Evolutionary conservation across 345 rosid genomes (phyloP).

Genomic region (Bruguiera sexangula): DNA sequence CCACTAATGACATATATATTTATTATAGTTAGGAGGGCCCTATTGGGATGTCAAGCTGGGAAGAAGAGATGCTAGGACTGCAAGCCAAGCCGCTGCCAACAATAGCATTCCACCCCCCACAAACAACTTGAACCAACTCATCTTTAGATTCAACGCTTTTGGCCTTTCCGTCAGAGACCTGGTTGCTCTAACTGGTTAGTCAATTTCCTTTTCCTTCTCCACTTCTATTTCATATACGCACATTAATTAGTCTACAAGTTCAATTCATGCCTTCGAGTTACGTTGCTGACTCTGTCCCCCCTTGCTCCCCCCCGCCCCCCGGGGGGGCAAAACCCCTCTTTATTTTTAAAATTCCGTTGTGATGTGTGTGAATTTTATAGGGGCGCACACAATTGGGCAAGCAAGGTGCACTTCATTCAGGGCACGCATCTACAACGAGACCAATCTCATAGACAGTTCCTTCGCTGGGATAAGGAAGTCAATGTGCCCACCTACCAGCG

Average conservation of each 20-base stretch:
- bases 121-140: conserved; percentile 51
- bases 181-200: conserved; percentile 76
- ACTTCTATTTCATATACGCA: neutral
- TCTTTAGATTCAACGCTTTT: conserved; percentile 48
- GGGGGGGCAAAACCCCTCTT: too few relatives aligned
- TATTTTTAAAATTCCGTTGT: too few relatives aligned
- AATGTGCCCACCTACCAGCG: conserved; percentile 30
- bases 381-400: conserved; percentile 46
- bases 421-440: conserved; percentile 41
- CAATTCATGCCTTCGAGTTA: too few relatives aligned
- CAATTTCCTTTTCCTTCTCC: neutral
- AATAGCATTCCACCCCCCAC: conserved; percentile 67
- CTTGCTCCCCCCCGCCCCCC: too few relatives aligned
- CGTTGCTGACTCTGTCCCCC: too few relatives aligned
- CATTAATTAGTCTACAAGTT: too few relatives aligned
- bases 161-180: conserved; percentile 76
- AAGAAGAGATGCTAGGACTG: conserved; percentile 74
- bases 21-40: conserved; percentile 69
- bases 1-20: too few relatives aligned
- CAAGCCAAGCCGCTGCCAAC: conserved; percentile 80
- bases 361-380: neutral
- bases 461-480: conserved; percentile 28
- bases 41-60: conserved; percentile 80
- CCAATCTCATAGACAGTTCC: conserved; percentile 26
- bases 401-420: conserved; percentile 45